phyloP scores from a whole-genome alignment of 1,284 basidiomycete species.

The Filobasidium uniguttulatum region DNA sequence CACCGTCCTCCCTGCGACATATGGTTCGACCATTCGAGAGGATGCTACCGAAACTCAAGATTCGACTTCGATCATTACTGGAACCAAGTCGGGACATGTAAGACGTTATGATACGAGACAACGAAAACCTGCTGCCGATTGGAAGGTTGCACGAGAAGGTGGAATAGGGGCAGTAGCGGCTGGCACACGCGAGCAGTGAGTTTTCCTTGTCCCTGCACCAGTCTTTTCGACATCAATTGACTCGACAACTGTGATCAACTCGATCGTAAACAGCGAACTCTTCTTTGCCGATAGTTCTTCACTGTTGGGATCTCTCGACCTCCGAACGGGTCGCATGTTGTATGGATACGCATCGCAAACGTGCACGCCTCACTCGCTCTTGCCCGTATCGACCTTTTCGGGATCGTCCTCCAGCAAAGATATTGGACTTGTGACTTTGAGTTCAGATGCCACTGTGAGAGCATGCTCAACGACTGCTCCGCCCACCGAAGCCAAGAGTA shows the following conservation, averaged over 20 bases:
- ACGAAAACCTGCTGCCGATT: slow-evolving; percentile 44
- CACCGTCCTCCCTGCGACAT: slow-evolving; percentile 39
- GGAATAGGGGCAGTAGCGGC: slow-evolving; percentile 51
- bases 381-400: slow-evolving; percentile 17
- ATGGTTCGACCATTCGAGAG: no score
- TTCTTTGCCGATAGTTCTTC: slow-evolving; percentile 61
- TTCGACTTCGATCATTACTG: slow-evolving; percentile 43
- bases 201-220: slow-evolving; percentile 10
- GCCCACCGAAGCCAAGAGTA: slow-evolving; percentile 42
- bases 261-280: slow-evolving; percentile 46
- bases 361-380: slow-evolving; percentile 25
- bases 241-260: no score
- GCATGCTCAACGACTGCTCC: slow-evolving; percentile 54
- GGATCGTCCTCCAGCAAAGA: not conserved
- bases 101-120: slow-evolving; percentile 69
- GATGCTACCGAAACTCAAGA: slow-evolving; percentile 35
- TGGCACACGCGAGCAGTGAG: slow-evolving; percentile 56
- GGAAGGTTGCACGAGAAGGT: slow-evolving; percentile 40
- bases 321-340: slow-evolving; percentile 54
- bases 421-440: slow-evolving; percentile 25
- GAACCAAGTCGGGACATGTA: slow-evolving; percentile 62
- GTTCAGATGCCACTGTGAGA: slow-evolving; percentile 42
- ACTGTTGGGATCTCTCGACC: slow-evolving; percentile 56
- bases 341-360: slow-evolving; percentile 49
- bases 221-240: not conserved